These are phyloP conservation scores for Groenewaldozyma auringiensis DNA, from an alignment of 1,139 yeast species.

Conservation along the genomic window DNA sequence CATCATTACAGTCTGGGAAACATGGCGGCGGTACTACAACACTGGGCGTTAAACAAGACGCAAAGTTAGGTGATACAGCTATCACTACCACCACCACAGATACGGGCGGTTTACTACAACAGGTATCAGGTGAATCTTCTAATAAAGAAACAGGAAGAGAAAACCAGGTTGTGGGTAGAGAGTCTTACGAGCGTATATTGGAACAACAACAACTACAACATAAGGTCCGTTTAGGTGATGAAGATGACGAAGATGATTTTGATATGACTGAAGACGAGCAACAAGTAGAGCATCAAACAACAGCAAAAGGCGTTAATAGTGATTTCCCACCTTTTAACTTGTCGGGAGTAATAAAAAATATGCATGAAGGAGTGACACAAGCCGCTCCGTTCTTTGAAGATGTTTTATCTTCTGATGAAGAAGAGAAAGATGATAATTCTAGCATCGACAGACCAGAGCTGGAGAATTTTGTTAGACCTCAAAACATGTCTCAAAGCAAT, in stretches of 20 bases:
- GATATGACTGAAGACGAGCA: not conserved
- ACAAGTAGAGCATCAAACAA: not conserved
- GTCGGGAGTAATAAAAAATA: not conserved
- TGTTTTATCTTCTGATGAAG: not conserved
- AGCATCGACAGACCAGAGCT: too few species aligned
- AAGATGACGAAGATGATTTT: not conserved
- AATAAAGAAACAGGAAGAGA: not conserved
- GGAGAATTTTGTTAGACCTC: too few species aligned
- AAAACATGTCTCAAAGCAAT: too few species aligned
- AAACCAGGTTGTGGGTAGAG: not conserved
- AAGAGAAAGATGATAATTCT: not conserved
- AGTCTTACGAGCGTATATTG: not conserved
- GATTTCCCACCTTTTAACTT: conserved; percentile 1
- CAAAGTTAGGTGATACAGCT: not conserved
- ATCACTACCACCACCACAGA: not conserved
- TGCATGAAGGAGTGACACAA: not conserved
- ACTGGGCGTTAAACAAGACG: not conserved
- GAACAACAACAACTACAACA: not conserved
- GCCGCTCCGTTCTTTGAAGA: conserved; percentile 1
- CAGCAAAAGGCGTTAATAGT: not conserved
- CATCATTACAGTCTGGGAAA: too few species aligned
- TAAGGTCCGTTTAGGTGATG: not conserved
- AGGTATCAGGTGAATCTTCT: too few species aligned
- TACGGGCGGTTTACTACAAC: too few species aligned
- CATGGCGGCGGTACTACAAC: not conserved